Conservation (phyloP, 257 asterid genomes). For the Capsicum pubescens region DNA sequence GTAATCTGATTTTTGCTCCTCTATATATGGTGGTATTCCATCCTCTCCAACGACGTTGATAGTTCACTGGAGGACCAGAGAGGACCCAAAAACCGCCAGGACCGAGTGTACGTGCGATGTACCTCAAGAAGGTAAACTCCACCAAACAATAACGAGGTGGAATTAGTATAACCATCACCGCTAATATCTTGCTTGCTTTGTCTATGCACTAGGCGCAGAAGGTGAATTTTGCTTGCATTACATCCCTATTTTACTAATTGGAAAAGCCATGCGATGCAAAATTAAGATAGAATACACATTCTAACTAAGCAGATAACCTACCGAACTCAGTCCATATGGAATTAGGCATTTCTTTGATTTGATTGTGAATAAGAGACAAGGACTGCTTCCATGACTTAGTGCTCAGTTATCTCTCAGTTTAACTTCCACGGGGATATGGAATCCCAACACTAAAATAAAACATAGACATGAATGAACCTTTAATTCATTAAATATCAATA, state of each 20-base stretch:
- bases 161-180: neutral
- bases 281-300: neutral
- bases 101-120: slow-evolving; percentile 38
- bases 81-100: slow-evolving; percentile 48
- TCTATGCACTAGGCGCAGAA: neutral
- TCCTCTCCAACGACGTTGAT: slow-evolving; percentile 42
- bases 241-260: neutral
- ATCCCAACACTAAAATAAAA: neutral
- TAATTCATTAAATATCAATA: too few relatives aligned
- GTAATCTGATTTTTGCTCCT: slow-evolving; percentile 40
- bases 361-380: neutral
- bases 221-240: neutral
- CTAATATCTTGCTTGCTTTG: neutral
- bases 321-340: slow-evolving; percentile 43
- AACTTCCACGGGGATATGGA: neutral
- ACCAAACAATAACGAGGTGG: slow-evolving; percentile 32
- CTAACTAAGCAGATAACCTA: slow-evolving; percentile 12
- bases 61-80: slow-evolving; percentile 47
- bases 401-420: neutral
- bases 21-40: slow-evolving; percentile 41
- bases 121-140: slow-evolving; percentile 46
- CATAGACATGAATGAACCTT: neutral
- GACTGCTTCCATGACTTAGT: neutral
- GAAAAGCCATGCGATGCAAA: neutral
- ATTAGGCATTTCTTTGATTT: slow-evolving; percentile 35